Conservation (phyloP, 768 basidiomycete genomes). For the Pulveroboletus frians region DNA sequence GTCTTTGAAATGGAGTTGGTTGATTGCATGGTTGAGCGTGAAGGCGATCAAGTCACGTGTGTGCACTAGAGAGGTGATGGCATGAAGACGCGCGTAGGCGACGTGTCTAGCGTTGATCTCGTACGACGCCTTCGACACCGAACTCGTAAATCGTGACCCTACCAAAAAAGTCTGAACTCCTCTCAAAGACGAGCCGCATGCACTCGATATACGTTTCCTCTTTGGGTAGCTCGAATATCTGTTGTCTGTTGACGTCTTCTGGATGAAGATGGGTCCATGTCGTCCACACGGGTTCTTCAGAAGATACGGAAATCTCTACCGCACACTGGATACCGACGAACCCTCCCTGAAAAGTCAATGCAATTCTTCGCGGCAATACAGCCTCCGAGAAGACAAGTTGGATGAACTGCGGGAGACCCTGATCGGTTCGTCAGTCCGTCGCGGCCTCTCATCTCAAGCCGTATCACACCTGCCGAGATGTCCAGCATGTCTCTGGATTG, state of each 20-base stretch:
- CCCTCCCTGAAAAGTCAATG: conserved; percentile 78
- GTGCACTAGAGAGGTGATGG: no score
- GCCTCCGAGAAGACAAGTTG: conserved; percentile 52
- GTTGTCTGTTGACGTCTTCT: conserved; percentile 72
- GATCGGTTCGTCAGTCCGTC: conserved; percentile 8
- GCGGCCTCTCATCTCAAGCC: neutral
- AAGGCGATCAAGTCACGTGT: neutral
- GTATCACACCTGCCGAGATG: conserved; percentile 62
- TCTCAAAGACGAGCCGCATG: conserved; percentile 68
- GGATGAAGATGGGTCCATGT: conserved; percentile 58
- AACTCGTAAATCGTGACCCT: conserved; percentile 73
- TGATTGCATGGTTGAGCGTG: conserved; percentile 19
- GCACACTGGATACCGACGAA: conserved; percentile 71
- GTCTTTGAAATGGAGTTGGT: conserved; percentile 24
- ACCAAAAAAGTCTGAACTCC: conserved; percentile 84
- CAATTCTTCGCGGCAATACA: conserved; percentile 53
- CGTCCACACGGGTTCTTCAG: conserved; percentile 42
- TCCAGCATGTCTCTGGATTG: conserved; percentile 80
- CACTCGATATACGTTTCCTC: conserved; percentile 31
- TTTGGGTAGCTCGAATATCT: conserved; percentile 52
- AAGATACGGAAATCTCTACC: conserved; percentile 37
- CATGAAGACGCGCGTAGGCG: no score
- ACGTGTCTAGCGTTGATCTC: neutral
- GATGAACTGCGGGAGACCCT: conserved; percentile 77
- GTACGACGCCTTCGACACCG: conserved; percentile 25